A percentile compares a stretch with the other conserved stretches of the same genome.
Evolutionary conservation across 1,139 yeast genomes (phyloP).

Genomic region (Debaryomyces robertsiae): DNA sequence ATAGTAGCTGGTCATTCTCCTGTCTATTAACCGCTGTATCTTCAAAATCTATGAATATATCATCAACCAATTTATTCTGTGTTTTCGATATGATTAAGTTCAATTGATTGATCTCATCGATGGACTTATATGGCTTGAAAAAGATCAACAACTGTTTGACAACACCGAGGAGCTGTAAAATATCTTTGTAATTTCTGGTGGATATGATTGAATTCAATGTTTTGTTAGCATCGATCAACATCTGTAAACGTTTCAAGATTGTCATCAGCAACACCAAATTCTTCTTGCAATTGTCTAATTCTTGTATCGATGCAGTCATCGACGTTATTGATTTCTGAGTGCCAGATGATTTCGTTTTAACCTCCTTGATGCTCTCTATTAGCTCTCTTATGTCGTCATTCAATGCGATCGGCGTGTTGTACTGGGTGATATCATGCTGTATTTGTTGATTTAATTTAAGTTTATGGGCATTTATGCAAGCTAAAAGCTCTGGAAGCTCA

Average conservation of each 20-base stretch:
- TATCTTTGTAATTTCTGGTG: constrained; percentile 59
- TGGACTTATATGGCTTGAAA: constrained; percentile 81
- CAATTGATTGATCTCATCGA: constrained; percentile 75
- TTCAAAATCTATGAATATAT: constrained; percentile 75
- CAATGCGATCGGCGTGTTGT: constrained; percentile 29
- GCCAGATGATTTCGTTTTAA: constrained; percentile 30
- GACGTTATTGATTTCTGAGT: constrained; percentile 66
- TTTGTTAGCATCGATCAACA: constrained; percentile 78
- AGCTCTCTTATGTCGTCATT: constrained; percentile 48
- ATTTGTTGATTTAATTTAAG: constrained; percentile 47
- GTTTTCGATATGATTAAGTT: constrained; percentile 64
- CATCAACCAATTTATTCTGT: constrained; percentile 68
- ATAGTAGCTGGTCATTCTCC: constrained; percentile 38
- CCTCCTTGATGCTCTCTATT: constrained; percentile 38
- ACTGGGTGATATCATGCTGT: constrained; percentile 28
- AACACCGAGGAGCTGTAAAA: constrained; percentile 69
- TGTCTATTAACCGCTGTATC: constrained; percentile 32
- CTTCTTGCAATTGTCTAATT: constrained; percentile 77
- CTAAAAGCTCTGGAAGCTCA: constrained; percentile 50
- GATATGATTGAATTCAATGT: constrained; percentile 55
- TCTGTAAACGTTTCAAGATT: constrained; percentile 80
- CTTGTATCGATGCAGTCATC: constrained; percentile 78
- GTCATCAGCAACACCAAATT: constrained; percentile 85
- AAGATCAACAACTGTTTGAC: constrained; percentile 76
- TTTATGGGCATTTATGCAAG: constrained; percentile 46